These are phyloP conservation scores for Bigelowiella natans DNA, from an alignment of 78 protist species.

Conservation along the genomic window DNA sequence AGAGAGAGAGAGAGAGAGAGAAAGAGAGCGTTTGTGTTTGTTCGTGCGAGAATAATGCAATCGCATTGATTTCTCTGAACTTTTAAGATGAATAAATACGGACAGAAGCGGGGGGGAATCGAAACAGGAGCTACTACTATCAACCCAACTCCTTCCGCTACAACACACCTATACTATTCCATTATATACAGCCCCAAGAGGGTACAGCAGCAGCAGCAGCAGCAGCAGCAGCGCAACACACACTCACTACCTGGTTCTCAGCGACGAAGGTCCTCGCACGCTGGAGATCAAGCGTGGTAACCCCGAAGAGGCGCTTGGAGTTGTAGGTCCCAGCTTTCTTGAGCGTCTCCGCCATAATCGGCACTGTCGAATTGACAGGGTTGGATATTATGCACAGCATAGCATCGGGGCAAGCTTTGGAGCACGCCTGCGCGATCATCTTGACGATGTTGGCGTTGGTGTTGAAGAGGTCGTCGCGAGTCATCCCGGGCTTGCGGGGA, in stretches of 20 bases:
- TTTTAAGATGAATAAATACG: too few relatives aligned
- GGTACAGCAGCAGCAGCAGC: too few relatives aligned
- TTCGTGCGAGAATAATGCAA: too few relatives aligned
- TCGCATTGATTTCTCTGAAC: too few relatives aligned
- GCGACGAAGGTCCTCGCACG: slow-evolving; percentile 66
- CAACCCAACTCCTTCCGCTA: too few relatives aligned
- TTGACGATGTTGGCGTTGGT: slow-evolving; percentile 58
- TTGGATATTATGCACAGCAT: slow-evolving; percentile 55
- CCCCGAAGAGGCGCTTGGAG: slow-evolving; percentile 39
- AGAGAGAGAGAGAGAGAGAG: too few relatives aligned
- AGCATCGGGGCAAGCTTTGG: slow-evolving; percentile 64
- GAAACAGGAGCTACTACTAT: too few relatives aligned
- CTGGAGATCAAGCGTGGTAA: slow-evolving; percentile 63
- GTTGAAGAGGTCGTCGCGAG: slow-evolving; percentile 68
- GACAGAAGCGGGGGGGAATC: too few relatives aligned
- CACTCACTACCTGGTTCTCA: neutral
- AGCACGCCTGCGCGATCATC: slow-evolving; percentile 55
- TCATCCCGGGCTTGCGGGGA: slow-evolving; percentile 79
- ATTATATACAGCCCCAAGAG: too few relatives aligned
- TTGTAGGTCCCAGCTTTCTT: slow-evolving; percentile 40
- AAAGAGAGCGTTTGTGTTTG: too few relatives aligned
- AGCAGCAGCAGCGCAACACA: too few relatives aligned
- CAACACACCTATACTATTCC: too few relatives aligned
- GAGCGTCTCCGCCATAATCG: slow-evolving; percentile 38
- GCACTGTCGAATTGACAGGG: slow-evolving; percentile 78